phyloP scores from a whole-genome alignment of 306 rosid species.

The Cyclanthera cordifolia region DNA sequence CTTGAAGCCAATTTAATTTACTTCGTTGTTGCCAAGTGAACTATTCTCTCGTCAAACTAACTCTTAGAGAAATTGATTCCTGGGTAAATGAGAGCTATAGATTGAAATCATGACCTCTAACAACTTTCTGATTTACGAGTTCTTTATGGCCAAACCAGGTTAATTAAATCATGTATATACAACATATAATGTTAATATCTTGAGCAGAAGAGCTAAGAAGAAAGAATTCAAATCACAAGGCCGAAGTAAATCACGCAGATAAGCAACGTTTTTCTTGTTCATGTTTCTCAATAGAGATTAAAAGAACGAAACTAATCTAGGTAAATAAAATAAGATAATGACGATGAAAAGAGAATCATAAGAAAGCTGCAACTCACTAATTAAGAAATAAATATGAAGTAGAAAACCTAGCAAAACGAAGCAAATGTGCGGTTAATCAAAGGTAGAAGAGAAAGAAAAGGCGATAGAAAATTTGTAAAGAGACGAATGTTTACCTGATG shows the following conservation, averaged over 20 bases:
- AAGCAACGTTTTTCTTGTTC: background rate
- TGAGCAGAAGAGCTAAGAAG: background rate
- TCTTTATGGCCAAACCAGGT: no score
- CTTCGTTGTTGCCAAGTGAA: no score
- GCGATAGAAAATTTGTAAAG: background rate
- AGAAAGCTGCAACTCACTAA: background rate
- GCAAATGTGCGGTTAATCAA: background rate
- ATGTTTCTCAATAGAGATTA: background rate
- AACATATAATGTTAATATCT: background rate
- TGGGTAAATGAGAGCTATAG: no score
- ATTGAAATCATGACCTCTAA: no score
- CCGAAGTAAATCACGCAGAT: background rate
- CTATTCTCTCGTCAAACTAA: no score
- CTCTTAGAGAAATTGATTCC: no score
- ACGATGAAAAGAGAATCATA: background rate
- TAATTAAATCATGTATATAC: background rate
- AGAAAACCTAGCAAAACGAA: constrained; percentile 7
- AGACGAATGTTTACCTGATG: constrained; percentile 33
- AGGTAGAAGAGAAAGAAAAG: background rate
- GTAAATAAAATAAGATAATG: background rate
- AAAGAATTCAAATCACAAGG: background rate
- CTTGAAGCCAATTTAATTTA: no score
- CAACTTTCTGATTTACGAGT: no score
- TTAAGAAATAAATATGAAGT: background rate
- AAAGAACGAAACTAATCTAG: background rate